phyloP scores from a whole-genome alignment of 805 yeast species.

The Trichomonascus vanleenenianus region DNA sequence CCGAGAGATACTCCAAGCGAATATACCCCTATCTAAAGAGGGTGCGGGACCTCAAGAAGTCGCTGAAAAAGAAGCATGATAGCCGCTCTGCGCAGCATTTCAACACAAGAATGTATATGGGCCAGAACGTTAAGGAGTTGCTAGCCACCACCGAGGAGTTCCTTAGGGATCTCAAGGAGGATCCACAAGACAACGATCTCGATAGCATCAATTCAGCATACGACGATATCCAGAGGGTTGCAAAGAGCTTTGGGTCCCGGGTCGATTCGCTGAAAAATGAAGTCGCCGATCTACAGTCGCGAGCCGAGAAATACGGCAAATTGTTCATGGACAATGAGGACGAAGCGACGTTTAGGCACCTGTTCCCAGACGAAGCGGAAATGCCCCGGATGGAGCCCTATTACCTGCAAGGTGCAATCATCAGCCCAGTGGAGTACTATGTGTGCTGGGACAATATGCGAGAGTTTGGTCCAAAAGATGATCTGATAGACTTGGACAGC shows the following conservation, averaged over 20 bases:
- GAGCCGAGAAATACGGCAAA: not conserved
- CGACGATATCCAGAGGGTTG: constrained; percentile 8
- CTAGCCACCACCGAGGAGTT: constrained; percentile 9
- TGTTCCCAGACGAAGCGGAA: constrained; percentile 4
- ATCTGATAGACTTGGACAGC: not conserved
- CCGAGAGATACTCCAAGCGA: constrained; percentile 16
- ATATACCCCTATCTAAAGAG: constrained; percentile 5
- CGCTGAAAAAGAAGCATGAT: constrained; percentile 9
- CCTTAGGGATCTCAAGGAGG: constrained; percentile 4
- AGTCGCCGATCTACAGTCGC: not conserved
- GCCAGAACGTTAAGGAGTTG: constrained; percentile 15
- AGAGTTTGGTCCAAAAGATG: not conserved
- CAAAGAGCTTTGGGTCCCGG: constrained; percentile 4
- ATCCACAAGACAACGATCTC: not conserved
- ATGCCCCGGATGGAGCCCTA: constrained; percentile 15
- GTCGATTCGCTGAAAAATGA: not conserved
- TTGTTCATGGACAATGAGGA: not conserved
- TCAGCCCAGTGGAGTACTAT: constrained; percentile 19
- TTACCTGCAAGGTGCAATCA: constrained; percentile 13
- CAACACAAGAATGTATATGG: constrained; percentile 12
- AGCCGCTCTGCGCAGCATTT: constrained; percentile 8
- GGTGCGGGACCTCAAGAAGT: constrained; percentile 6
- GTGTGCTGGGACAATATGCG: not conserved
- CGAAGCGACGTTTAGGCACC: constrained; percentile 2
- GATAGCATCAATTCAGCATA: constrained; percentile 6